Evolutionary conservation across 345 rosid genomes (phyloP), one percentile per base, ranked within the genome.

Genomic region (Eucalyptus sideroxylon): DNA sequence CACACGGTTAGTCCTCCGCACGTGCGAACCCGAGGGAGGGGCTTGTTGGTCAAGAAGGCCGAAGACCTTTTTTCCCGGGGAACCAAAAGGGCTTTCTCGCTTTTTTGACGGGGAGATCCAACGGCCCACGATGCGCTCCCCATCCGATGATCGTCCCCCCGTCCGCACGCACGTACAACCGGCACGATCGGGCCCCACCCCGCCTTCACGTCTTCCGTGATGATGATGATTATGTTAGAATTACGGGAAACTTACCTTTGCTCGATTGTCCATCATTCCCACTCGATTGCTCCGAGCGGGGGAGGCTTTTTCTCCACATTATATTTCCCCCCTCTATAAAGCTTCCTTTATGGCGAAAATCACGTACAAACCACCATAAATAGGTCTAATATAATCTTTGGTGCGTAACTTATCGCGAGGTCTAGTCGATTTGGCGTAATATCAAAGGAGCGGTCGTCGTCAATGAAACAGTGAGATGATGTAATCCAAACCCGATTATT

Each of bases 211-310:
- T 9, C 83, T 37, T 6, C 8, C 9, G 3, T 27, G 69, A 30
- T 65, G 23, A 67, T 92, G 56, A 88, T 92, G 92, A 83, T 93
- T 90, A 90, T 93, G 87, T 90, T 91, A 55, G 90, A 90, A 91
- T 92, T 89, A 91, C 92, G 94, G 92, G 89, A 90, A 90, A 90
- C 80, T 91, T 88, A 42, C 91, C 93, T 40, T 60, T 60, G 42
- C 92, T 50, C 23, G 56, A 50, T 50, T 10, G 30, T 49, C 82
- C 44, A 9, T 72, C 44, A 9, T 72, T 19, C 82, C 24, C 44
- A 72, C 83, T 40, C 82, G 10, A 34, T 34, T 11, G 47, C 27
- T 21, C 45, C 45, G 15, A 11, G 5, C 13, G 83, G 8, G 27
- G 42, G 34, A 14, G 82, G 82, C 83, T 16, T 69, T 31, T 34